Percentiles rank a stretch among this genome's conserved stretches.
Conservation (phyloP, 805 yeast species). For the Candida awuae region DNA sequence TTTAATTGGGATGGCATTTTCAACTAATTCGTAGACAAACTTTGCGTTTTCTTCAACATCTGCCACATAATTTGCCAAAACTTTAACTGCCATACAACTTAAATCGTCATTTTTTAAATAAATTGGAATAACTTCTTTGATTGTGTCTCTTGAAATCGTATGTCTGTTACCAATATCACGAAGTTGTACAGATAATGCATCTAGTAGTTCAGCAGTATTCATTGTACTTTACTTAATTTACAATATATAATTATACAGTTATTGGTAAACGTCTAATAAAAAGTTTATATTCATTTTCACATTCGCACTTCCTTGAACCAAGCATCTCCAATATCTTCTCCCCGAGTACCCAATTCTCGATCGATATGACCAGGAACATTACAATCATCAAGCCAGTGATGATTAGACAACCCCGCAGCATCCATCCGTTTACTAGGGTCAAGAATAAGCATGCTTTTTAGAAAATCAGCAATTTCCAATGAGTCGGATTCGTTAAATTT, state of each 20-base stretch:
- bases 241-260: neutral
- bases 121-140: neutral
- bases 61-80: conserved; percentile 15
- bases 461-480: conserved; percentile 61
- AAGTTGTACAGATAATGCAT: conserved; percentile 3
- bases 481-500: conserved; percentile 64
- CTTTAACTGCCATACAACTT: conserved; percentile 5
- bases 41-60: conserved; percentile 11
- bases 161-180: conserved; percentile 6
- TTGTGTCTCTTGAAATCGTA: neutral
- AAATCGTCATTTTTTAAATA: neutral
- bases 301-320: conserved; percentile 65
- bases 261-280: neutral
- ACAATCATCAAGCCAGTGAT: conserved; percentile 77
- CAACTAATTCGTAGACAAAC: neutral
- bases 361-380: conserved; percentile 71
- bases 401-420: conserved; percentile 92
- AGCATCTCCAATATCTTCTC: conserved; percentile 77
- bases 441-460: conserved; percentile 72
- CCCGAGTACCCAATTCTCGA: conserved; percentile 69
- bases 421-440: conserved; percentile 83
- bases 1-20: neutral
- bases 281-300: neutral
- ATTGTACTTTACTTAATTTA: neutral
- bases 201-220: conserved; percentile 1